phyloP scores from a whole-genome alignment of 2,329 filamentous ascomycete genomes.

The Graphiopsis chlorocephala region DNA sequence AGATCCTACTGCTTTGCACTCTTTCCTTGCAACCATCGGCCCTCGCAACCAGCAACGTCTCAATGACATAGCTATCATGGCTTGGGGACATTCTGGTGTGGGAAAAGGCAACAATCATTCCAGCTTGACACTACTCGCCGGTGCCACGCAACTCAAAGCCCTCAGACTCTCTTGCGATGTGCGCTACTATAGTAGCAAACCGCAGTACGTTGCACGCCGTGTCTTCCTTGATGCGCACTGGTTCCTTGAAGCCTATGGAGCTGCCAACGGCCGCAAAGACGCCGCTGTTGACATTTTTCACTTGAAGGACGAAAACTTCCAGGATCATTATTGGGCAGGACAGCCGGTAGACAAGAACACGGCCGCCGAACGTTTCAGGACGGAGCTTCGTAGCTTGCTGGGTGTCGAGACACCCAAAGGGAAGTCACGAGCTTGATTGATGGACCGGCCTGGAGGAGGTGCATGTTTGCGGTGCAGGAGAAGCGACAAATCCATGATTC shows the following conservation, averaged over 20 bases:
- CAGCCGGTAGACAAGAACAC: neutral
- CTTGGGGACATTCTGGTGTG: conserved; percentile 21
- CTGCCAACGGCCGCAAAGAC: conserved; percentile 25
- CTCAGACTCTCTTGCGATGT: conserved; percentile 27
- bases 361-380: neutral
- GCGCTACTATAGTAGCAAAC: conserved; percentile 10
- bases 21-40: conserved; percentile 29
- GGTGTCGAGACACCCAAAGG: neutral
- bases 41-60: conserved; percentile 24
- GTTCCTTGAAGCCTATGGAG: conserved; percentile 28
- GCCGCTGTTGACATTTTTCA: conserved; percentile 28
- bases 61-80: conserved; percentile 22
- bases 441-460: too few species aligned
- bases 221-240: conserved; percentile 27
- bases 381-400: neutral
- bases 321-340: neutral
- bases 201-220: neutral
- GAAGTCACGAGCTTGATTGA: neutral
- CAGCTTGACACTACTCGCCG: conserved; percentile 26
- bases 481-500: too few species aligned
- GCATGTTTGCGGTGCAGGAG: too few species aligned
- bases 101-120: conserved; percentile 24
- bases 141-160: conserved; percentile 26
- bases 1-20: conserved; percentile 25
- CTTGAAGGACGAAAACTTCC: neutral